Evolutionary conservation across 495 filamentous ascomycete genomes (phyloP).

Genomic region (Echria macrotheca): DNA sequence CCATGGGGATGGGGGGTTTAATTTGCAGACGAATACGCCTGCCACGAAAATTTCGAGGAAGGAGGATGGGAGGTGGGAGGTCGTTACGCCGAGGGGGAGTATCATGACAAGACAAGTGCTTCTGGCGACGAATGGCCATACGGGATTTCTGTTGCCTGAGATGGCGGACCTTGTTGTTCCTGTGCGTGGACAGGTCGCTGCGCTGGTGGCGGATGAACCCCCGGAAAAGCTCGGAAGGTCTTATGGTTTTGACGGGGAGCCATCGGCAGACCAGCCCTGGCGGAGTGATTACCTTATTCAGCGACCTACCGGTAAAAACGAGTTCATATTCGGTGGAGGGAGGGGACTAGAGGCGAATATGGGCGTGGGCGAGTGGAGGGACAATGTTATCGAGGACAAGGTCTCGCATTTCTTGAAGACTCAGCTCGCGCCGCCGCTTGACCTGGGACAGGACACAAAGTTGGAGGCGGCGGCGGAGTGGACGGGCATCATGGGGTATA

Average conservation of each 20-base stretch:
- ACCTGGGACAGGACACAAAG: slow-evolving; percentile 24
- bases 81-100: slow-evolving; percentile 59
- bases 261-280: slow-evolving; percentile 2
- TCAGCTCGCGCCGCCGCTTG: slow-evolving; percentile 28
- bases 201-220: slow-evolving; percentile 40
- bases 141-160: slow-evolving; percentile 61
- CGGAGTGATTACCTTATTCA: slow-evolving; percentile 72
- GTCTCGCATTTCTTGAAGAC: slow-evolving; percentile 43
- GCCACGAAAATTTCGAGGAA: slow-evolving; percentile 31
- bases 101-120: slow-evolving; percentile 57
- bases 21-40: slow-evolving; percentile 69
- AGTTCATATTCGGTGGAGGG: slow-evolving; percentile 49
- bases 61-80: slow-evolving; percentile 35
- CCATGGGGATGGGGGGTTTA: slow-evolving; percentile 37
- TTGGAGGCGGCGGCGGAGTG: slow-evolving; percentile 59
- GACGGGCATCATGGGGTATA: slow-evolving; percentile 82
- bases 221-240: slow-evolving; percentile 36
- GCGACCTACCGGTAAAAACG: slow-evolving; percentile 47
- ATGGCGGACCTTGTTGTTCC: slow-evolving; percentile 71
- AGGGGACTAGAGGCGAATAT: slow-evolving; percentile 32
- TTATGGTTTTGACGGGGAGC: slow-evolving; percentile 55
- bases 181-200: slow-evolving; percentile 66
- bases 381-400: slow-evolving; percentile 53
- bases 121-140: slow-evolving; percentile 76
- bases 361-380: slow-evolving; percentile 54